phyloP scores from a whole-genome alignment of 768 basidiomycete genomes.

The Hypholoma sublateritium region DNA sequence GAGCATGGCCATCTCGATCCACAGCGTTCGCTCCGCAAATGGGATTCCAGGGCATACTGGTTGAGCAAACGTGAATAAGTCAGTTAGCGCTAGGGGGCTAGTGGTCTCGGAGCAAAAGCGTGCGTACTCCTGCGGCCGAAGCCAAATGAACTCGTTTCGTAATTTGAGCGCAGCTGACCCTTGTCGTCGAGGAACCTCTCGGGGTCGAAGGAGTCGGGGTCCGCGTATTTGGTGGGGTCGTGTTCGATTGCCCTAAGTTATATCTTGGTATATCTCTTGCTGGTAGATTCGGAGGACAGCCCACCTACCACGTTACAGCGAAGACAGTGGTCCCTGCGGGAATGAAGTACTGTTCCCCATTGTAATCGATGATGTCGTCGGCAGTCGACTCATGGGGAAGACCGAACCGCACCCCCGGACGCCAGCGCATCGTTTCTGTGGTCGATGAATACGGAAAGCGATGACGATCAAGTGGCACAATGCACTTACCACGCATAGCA shows the following conservation, averaged over 20 bases:
- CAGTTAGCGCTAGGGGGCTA: neutral
- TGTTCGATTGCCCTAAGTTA: neutral
- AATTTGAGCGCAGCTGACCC: neutral
- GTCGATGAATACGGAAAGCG: neutral
- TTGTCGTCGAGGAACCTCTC: neutral
- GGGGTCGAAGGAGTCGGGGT: neutral
- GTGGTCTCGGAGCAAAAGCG: too few relatives aligned
- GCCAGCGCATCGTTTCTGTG: neutral
- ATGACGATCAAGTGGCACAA: neutral
- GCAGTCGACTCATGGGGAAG: neutral
- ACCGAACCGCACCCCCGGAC: neutral
- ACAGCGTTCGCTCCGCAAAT: neutral
- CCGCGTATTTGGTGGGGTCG: neutral
- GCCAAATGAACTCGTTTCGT: neutral
- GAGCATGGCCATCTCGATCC: neutral
- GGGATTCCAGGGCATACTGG: neutral
- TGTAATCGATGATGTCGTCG: neutral
- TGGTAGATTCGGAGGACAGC: neutral
- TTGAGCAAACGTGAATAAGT: neutral
- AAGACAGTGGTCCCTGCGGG: neutral
- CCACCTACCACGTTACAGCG: neutral
- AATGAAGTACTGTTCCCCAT: neutral
- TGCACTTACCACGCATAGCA: neutral
- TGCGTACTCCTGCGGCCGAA: neutral
- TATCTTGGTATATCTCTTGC: neutral